Evolutionary conservation across 73 alveolate genomes (phyloP).

Genomic region (Effrenium voratum): DNA sequence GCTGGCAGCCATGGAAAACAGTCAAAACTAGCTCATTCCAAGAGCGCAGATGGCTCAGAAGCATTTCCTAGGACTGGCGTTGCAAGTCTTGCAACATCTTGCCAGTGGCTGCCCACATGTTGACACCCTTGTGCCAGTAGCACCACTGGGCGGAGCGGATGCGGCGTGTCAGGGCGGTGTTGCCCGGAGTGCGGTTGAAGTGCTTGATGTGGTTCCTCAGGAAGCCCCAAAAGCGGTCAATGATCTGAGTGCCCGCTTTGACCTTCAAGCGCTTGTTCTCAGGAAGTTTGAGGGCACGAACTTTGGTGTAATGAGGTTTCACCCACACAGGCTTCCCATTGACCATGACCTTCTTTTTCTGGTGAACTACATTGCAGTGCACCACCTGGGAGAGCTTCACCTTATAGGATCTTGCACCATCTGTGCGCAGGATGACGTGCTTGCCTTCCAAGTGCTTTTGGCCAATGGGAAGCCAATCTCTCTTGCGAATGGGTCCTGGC

Average conservation of each 20-base stretch:
- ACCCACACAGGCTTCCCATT: background rate
- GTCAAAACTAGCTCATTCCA: too few relatives aligned
- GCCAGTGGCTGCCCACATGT: background rate
- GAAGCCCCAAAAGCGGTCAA: background rate
- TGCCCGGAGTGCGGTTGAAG: background rate
- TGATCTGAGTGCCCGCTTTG: background rate
- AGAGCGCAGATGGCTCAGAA: too few relatives aligned
- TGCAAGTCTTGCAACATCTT: background rate
- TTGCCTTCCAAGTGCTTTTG: too few relatives aligned
- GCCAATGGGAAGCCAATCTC: too few relatives aligned
- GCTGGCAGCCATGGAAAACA: too few relatives aligned
- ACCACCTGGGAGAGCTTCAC: background rate
- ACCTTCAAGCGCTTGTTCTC: background rate
- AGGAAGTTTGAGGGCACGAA: background rate
- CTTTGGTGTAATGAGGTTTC: background rate
- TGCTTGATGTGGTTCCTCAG: background rate
- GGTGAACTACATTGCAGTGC: background rate
- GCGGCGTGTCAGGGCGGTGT: background rate
- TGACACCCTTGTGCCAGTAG: background rate
- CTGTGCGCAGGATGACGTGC: too few relatives aligned
- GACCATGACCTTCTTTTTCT: background rate
- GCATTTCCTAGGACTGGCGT: too few relatives aligned
- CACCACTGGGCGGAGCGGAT: background rate
- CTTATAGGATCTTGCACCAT: too few relatives aligned
- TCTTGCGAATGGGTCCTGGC: background rate